Evolutionary conservation across 371 early-diverging fungal species (phyloP).

Genomic region (Mucor lusitanicus): DNA sequence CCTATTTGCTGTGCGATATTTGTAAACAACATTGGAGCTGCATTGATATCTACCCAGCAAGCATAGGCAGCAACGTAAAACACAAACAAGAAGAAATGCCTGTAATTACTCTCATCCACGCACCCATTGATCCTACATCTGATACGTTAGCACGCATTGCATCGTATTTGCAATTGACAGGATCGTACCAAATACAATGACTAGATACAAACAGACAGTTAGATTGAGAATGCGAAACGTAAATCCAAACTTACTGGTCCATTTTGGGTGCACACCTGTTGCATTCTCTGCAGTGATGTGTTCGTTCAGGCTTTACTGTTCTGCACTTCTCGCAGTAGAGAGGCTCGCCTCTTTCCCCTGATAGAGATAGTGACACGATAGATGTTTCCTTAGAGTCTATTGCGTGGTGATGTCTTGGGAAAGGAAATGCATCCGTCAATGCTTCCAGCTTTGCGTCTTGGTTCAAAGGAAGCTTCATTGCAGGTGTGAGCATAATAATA

Average conservation of each 20-base stretch:
- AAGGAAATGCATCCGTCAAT: background rate
- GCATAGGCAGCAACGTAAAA: constrained; percentile 20
- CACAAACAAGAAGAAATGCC: constrained; percentile 22
- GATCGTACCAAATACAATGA: constrained; percentile 25
- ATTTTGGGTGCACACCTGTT: constrained; percentile 24
- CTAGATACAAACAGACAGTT: constrained; percentile 2
- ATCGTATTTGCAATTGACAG: too few relatives aligned
- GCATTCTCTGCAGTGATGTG: constrained; percentile 31
- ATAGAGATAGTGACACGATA: background rate
- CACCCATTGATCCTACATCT: constrained; percentile 30
- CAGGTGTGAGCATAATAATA: constrained; percentile 6
- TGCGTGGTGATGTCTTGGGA: background rate
- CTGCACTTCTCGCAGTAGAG: constrained; percentile 15
- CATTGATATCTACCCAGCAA: background rate
- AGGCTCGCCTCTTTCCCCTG: constrained; percentile 9
- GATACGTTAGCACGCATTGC: background rate
- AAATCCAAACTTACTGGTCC: constrained; percentile 27
- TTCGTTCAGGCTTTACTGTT: constrained; percentile 19
- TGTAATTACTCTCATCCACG: constrained; percentile 24
- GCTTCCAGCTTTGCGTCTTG: background rate
- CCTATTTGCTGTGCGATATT: background rate
- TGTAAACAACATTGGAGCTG: background rate
- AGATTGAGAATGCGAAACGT: background rate
- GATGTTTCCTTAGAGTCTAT: background rate
- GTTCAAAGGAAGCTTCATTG: background rate